Conservation (phyloP, 75 land plant genomes). For the Azolla pinnata region DNA sequence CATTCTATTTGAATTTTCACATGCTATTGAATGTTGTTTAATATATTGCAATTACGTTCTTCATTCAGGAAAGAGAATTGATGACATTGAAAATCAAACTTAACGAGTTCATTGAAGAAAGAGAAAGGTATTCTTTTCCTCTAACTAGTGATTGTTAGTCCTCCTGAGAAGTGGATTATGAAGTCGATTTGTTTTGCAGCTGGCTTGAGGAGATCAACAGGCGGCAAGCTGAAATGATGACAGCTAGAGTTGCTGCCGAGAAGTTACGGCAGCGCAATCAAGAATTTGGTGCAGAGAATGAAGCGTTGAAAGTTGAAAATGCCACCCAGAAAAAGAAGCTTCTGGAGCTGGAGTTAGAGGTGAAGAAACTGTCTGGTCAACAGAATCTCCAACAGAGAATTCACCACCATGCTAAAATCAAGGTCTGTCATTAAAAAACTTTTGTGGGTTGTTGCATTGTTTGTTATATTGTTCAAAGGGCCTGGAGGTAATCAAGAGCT, state of each 20-base stretch:
- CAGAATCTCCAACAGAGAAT: conserved; percentile 90
- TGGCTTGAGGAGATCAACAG: conserved; percentile 84
- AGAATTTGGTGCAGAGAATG: conserved; percentile 58
- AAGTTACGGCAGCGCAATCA: conserved; percentile 62
- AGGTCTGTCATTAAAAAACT: too few relatives aligned
- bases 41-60: too few relatives aligned
- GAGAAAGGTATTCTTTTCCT: conserved; percentile 76
- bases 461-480: too few relatives aligned
- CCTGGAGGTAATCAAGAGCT: too few relatives aligned
- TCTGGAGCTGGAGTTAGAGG: conserved; percentile 68
- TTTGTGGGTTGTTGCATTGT: too few relatives aligned
- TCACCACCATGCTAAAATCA: conserved; percentile 93
- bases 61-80: conserved; percentile 46
- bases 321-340: conserved; percentile 45
- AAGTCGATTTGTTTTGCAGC: too few relatives aligned
- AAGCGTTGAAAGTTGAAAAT: conserved; percentile 82
- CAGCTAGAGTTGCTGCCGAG: conserved; percentile 58
- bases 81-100: conserved; percentile 49
- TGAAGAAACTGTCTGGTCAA: conserved; percentile 72
- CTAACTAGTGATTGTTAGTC: too few relatives aligned
- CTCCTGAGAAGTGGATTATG: too few relatives aligned
- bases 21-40: too few relatives aligned
- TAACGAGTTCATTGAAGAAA: conserved; percentile 63
- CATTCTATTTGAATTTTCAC: too few relatives aligned
- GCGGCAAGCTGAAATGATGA: conserved; percentile 65